phyloP scores from a whole-genome alignment of 1,284 basidiomycete species.

The Xerocomus amazonicus region DNA sequence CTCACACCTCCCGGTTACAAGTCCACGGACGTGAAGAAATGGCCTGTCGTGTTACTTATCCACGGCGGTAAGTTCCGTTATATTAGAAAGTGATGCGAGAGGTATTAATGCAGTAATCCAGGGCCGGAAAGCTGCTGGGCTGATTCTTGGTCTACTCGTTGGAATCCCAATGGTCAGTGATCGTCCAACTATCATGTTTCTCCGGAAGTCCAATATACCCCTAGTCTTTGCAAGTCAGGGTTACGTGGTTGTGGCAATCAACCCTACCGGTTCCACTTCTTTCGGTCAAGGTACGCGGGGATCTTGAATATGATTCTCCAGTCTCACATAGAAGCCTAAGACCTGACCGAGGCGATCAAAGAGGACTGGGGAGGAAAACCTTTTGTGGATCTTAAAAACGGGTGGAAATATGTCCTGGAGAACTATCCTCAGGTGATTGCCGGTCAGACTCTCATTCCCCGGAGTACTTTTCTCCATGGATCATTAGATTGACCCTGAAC shows the following conservation, averaged over 20 bases:
- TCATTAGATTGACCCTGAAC: slow-evolving; percentile 69
- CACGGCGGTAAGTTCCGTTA: slow-evolving; percentile 55
- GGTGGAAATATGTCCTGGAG: slow-evolving; percentile 70
- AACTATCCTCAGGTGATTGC: slow-evolving; percentile 64
- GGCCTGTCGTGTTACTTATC: slow-evolving; percentile 70
- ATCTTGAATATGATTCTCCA: neutral
- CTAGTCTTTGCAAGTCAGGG: slow-evolving; percentile 78
- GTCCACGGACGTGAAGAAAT: slow-evolving; percentile 64
- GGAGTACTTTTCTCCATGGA: slow-evolving; percentile 9
- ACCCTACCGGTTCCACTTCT: slow-evolving; percentile 85
- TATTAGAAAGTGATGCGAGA: neutral
- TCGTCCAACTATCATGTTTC: neutral
- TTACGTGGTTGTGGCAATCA: slow-evolving; percentile 81
- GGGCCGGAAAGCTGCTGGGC: slow-evolving; percentile 81
- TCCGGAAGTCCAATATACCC: neutral
- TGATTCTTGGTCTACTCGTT: slow-evolving; percentile 81
- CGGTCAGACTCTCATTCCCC: neutral
- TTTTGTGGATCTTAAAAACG: slow-evolving; percentile 74
- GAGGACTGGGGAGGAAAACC: slow-evolving; percentile 86
- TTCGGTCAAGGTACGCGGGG: slow-evolving; percentile 70
- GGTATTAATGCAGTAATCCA: slow-evolving; percentile 18
- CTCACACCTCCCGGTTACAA: slow-evolving; percentile 76
- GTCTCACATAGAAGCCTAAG: slow-evolving; percentile 23
- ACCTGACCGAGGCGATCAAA: slow-evolving; percentile 76
- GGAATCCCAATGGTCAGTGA: slow-evolving; percentile 76